Percentiles rank a stretch among this genome's conserved stretches.
phyloP scores from a whole-genome alignment of 331 rosid genomes.

The Phaseolus coccineus region DNA sequence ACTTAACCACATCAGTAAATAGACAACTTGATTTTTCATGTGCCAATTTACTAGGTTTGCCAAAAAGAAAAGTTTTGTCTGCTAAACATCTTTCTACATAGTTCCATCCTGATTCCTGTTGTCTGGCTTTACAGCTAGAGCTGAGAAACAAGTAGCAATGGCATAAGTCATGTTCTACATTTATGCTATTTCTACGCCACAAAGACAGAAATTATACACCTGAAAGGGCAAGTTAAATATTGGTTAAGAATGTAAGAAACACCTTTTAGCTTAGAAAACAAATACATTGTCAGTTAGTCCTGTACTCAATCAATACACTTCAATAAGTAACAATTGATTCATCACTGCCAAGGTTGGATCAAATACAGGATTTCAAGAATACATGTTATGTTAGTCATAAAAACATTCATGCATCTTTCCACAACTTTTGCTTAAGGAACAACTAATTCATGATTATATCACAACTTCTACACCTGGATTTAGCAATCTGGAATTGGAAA shows the following conservation, averaged over 20 bases:
- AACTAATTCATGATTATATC: neutral
- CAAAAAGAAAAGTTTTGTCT: conserved; percentile 42
- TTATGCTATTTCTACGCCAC: neutral
- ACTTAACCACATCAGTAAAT: conserved; percentile 33
- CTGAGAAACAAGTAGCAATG: conserved; percentile 41
- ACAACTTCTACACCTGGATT: neutral
- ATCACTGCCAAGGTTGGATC: neutral
- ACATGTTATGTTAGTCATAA: neutral
- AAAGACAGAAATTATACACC: conserved; percentile 3
- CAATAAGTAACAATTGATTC: neutral
- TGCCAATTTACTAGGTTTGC: conserved; percentile 39
- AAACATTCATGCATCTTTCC: neutral
- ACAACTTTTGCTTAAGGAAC: neutral
- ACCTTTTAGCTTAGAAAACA: neutral
- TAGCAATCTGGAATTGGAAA: neutral
- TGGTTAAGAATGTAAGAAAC: conserved; percentile 16
- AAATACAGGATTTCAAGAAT: neutral
- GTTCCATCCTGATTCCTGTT: conserved; percentile 41
- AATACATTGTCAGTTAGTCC: neutral
- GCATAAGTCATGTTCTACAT: conserved; percentile 15
- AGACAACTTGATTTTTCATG: conserved; percentile 36
- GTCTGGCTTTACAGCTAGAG: conserved; percentile 44
- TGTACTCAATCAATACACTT: neutral
- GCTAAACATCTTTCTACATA: conserved; percentile 34
- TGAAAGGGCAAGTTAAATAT: neutral